Percentiles rank a stretch among this genome's conserved stretches.
These are phyloP conservation scores for Rosa persica DNA, from an alignment of 306 rosid species.

Conservation along the genomic window DNA sequence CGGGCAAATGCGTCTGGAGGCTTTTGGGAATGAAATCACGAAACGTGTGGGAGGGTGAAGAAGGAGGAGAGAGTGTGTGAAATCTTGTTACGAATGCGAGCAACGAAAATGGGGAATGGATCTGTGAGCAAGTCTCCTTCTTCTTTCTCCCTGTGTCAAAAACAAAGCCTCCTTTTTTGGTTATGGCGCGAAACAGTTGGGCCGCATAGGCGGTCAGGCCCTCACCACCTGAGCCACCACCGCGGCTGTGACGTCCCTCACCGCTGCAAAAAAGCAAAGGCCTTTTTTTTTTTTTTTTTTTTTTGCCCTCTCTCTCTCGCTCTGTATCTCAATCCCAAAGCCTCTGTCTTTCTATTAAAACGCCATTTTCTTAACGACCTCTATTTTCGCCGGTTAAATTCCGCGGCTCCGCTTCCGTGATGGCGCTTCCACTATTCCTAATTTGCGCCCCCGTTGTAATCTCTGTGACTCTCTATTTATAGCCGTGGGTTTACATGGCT, in stretches of 20 bases:
- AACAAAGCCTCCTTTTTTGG: neutral
- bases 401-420: neutral
- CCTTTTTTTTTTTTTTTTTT: no score
- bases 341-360: neutral
- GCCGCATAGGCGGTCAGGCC: constrained; percentile 7
- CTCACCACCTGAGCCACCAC: constrained; percentile 14
- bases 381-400: neutral
- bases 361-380: neutral
- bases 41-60: no score
- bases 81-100: neutral
- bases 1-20: neutral
- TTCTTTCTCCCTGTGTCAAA: neutral
- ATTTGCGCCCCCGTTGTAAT: neutral
- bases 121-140: neutral
- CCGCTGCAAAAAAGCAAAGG: neutral
- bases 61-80: neutral
- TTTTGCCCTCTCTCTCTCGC: neutral
- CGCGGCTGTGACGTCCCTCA: constrained; percentile 13
- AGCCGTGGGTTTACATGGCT: neutral
- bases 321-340: neutral
- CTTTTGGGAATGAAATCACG: neutral
- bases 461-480: neutral
- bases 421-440: neutral
- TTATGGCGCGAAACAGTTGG: constrained; percentile 8
- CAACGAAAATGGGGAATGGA: neutral